Conservation (phyloP, 495 filamentous ascomycete genomes). For the Neurospora sp. region DNA sequence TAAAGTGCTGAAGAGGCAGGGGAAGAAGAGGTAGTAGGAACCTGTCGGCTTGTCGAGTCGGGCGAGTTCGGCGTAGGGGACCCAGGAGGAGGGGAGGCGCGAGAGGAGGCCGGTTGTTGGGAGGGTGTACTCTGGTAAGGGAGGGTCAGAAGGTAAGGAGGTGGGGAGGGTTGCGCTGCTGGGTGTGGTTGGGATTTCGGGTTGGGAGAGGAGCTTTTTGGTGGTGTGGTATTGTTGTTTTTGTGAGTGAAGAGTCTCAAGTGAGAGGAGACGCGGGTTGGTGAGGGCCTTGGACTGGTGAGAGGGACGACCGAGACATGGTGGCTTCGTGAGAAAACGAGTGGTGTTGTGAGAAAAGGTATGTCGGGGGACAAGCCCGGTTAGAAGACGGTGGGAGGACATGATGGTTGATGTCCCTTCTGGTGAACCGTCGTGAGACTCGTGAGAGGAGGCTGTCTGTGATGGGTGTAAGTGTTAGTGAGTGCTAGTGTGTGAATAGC, state of each 20-base stretch:
- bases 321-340: neutral
- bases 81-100: slow-evolving; percentile 58
- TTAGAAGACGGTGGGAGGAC: slow-evolving; percentile 6
- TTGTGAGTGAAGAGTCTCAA: slow-evolving; percentile 1
- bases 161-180: slow-evolving; percentile 1
- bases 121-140: slow-evolving; percentile 43
- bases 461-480: neutral
- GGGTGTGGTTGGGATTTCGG: neutral
- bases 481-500: neutral
- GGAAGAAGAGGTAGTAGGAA: slow-evolving; percentile 92
- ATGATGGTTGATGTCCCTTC: neutral
- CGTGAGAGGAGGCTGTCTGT: neutral
- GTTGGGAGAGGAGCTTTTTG: slow-evolving; percentile 9
- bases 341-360: slow-evolving; percentile 6
- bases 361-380: slow-evolving; percentile 6
- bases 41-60: slow-evolving; percentile 92
- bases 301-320: neutral
- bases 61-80: slow-evolving; percentile 90
- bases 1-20: slow-evolving; percentile 84
- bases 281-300: slow-evolving; percentile 2
- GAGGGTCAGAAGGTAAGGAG: neutral
- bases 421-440: neutral
- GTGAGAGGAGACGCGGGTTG: slow-evolving; percentile 6
- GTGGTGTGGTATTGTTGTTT: slow-evolving; percentile 13
- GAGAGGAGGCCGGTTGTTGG: slow-evolving; percentile 73